Percentiles rank a stretch among this genome's conserved stretches.
Conservation (phyloP, 345 rosid species). For the Lepidium sativum region DNA sequence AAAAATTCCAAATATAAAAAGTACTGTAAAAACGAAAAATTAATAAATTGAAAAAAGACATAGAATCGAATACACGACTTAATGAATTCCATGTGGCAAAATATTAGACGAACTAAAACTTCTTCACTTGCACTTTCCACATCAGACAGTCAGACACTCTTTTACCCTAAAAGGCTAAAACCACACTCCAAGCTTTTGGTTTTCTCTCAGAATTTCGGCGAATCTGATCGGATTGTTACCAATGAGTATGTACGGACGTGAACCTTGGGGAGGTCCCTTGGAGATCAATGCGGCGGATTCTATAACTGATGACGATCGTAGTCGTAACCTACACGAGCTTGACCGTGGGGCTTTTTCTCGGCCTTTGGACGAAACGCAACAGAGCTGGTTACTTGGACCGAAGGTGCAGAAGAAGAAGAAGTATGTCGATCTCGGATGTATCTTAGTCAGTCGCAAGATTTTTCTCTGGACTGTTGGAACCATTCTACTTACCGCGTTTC, state of each 20-base stretch:
- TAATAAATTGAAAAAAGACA: background rate
- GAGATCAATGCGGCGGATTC: conserved; percentile 91
- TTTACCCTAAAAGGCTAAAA: background rate
- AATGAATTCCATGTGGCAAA: background rate
- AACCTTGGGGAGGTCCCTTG: conserved; percentile 92
- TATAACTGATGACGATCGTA: conserved; percentile 77
- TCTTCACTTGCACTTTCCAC: conserved; percentile 5
- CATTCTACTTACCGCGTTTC: conserved; percentile 34
- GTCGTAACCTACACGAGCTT: conserved; percentile 67
- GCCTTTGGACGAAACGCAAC: conserved; percentile 83
- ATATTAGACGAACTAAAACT: background rate
- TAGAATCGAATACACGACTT: background rate
- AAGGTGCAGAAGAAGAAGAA: conserved; percentile 76
- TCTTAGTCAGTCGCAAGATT: conserved; percentile 85
- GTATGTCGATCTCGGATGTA: conserved; percentile 86
- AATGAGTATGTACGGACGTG: conserved; percentile 75
- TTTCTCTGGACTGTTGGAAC: conserved; percentile 84
- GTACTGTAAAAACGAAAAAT: too few relatives aligned
- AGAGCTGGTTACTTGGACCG: conserved; percentile 92
- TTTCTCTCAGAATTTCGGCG: background rate
- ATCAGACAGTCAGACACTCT: background rate
- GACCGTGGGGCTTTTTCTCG: conserved; percentile 63
- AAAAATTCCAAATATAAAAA: too few relatives aligned
- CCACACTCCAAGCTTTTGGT: conserved; percentile 1
- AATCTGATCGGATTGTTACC: background rate